Base-by-base conservation (phyloP, 1,139 yeast genomes). In the Sugiyamaella sp. region DNA sequence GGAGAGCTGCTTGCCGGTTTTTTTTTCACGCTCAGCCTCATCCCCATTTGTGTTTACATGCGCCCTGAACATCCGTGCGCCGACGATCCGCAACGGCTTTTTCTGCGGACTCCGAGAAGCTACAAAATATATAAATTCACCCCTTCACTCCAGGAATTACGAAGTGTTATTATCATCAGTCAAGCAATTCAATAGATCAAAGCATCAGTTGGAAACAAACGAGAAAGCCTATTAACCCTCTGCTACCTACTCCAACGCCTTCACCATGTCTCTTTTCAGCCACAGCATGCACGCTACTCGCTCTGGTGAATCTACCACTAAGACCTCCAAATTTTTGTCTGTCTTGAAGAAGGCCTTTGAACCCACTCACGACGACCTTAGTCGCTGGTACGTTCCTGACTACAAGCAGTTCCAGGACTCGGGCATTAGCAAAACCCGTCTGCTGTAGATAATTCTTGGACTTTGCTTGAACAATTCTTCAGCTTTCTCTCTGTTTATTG, bases 401-500 rank as follows among this genome's bases (percentile, higher is more conserved):
- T 39, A 39, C 27, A 39, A 39, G 20, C 33, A 40, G 17, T 40
- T 40, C 33, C 12, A 25, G 12, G 33, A 17, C 33, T n/a, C 32
- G 12, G 44, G 24, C 14, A 3, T 20, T 3, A 12, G 25, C 33
- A 40, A 21, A 25, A 4, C 3, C 33, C 44, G 19, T 24, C n/a
- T 40, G 12, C 25, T 22, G 20, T 24, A 40, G 20, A 39, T 5
- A 25, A n/a, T n/a, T n/a, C n/a, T n/a, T n/a, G n/a, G n/a, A n/a
- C n/a, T n/a, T n/a, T n/a, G n/a, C n/a, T n/a, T 17, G 40, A 16
- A 6, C 16, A 16, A 8, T 4, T 16, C 19, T 10, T 14, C 10
- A 4, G 5, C 21, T 4, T 10, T 17, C 6, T 32, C n/a, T 12
- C 14, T 4, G 4, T 12, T 16, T 4, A 12, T 12, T 32, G 5